A percentile compares a stretch with the other conserved stretches of the same genome.
Evolutionary conservation across 2,329 filamentous ascomycete species (phyloP).

Genomic region (Coleophoma crateriformis): DNA sequence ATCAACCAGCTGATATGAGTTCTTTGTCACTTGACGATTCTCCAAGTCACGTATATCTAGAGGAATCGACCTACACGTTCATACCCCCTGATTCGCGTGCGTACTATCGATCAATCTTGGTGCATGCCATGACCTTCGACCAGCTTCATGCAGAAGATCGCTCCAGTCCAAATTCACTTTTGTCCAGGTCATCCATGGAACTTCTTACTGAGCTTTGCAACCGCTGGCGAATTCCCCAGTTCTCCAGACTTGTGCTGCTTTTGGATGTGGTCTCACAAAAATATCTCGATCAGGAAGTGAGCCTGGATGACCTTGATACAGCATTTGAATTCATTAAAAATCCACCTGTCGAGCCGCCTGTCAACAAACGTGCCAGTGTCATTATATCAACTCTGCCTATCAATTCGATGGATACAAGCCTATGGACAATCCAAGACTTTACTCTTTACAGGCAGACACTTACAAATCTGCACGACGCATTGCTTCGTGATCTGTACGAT

Average conservation of each 20-base stretch:
- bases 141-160: conserved; percentile 47
- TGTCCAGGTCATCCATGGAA: conserved; percentile 77
- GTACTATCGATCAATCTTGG: conserved; percentile 78
- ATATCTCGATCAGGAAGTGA: conserved; percentile 77
- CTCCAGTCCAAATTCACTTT: conserved; percentile 32
- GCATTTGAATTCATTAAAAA: conserved; percentile 80
- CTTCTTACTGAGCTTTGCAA: conserved; percentile 79
- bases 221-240: conserved; percentile 84
- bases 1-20: conserved; percentile 27
- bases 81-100: conserved; percentile 79
- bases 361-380: conserved; percentile 39
- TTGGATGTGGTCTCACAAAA: conserved; percentile 82
- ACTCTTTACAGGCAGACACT: conserved; percentile 71
- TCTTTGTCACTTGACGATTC: conserved; percentile 21
- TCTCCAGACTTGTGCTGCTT: conserved; percentile 72
- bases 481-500: conserved; percentile 83
- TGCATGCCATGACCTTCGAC: conserved; percentile 66
- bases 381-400: conserved; percentile 34
- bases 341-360: conserved; percentile 46
- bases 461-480: conserved; percentile 68
- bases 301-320: conserved; percentile 74
- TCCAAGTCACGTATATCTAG: conserved; percentile 29
- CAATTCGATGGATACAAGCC: conserved; percentile 49
- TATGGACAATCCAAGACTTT: conserved; percentile 66
- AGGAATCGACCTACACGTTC: conserved; percentile 74